These are phyloP conservation scores for Blastosporella zonata DNA, from an alignment of 1,284 basidiomycete species.

Conservation along the genomic window DNA sequence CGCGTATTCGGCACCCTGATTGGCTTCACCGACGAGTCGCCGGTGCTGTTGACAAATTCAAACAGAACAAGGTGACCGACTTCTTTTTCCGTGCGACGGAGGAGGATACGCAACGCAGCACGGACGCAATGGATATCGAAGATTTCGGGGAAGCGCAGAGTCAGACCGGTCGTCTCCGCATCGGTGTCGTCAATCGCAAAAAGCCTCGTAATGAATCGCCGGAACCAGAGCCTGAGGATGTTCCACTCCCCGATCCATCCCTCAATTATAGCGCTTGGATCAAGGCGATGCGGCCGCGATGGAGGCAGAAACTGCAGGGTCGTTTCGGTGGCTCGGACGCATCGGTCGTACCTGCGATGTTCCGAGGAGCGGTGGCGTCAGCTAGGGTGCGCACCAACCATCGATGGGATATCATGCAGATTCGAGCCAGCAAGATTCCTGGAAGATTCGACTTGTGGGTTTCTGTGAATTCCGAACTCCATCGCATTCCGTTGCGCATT, in stretches of 20 bases:
- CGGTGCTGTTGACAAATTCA: conserved; percentile 92
- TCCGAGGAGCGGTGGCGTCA: conserved; percentile 51
- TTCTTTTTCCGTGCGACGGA: conserved; percentile 74
- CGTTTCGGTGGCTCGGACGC: conserved; percentile 40
- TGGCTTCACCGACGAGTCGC: conserved; percentile 94
- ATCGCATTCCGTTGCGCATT: conserved; percentile 80
- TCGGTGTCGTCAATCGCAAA: conserved; percentile 59
- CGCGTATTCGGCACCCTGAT: conserved; percentile 94
- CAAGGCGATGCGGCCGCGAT: conserved; percentile 74
- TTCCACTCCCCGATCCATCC: conserved; percentile 56
- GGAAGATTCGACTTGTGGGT: conserved; percentile 94
- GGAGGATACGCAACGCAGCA: conserved; percentile 30
- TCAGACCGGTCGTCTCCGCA: conserved; percentile 36
- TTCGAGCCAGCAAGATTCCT: conserved; percentile 72
- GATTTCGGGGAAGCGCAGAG: conserved; percentile 48
- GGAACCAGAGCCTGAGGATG: conserved; percentile 36
- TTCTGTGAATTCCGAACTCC: conserved; percentile 77
- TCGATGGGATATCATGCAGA: conserved; percentile 93
- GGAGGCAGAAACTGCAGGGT: conserved; percentile 64
- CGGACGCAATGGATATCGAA: conserved; percentile 57
- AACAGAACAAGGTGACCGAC: conserved; percentile 96
- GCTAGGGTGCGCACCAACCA: conserved; percentile 64
- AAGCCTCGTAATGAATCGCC: conserved; percentile 36
- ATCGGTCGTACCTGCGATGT: conserved; percentile 70
- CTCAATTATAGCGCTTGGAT: conserved; percentile 81